Base-by-base conservation (phyloP, 2,329 filamentous ascomycete genomes). In the Alternaria tenuissima region DNA sequence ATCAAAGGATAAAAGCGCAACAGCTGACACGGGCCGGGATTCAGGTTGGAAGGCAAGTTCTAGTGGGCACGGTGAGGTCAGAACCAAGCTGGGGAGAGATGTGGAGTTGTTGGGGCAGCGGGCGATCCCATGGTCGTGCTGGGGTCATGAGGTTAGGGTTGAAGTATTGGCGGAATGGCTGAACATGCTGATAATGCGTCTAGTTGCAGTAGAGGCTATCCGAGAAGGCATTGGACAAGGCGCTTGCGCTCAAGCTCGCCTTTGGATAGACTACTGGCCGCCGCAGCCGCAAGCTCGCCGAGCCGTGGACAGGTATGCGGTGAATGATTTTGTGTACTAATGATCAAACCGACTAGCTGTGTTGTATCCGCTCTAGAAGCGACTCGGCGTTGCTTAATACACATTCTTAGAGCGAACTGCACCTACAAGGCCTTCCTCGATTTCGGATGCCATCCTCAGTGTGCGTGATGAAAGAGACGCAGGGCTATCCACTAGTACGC, bases 131-230 rank as follows among this genome's bases (percentile, higher is more conserved):
- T 60, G 53, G 61, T 55, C 48, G 51, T 28, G 46, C 53, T 57
- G 57, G 59, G 54, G 60, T 56, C 53, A 52, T 41, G 42, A 55
- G 26, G 39, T 11, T 61, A 55, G 26, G 39, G 18, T 61, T 55
- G 54, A 48, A 43, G 49, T 47, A 57, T 58, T 57, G 59, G 58
- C 58, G 55, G 62, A 62, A 65, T 65, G 62, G 63, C 59, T 55
- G 59, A 53, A 55, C 60, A 59, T 63, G 9, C 59, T 66, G 65
- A 66, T 64, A 51, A 52, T 26, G 41, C 34, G 56, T 55, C 58
- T 64, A 61, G 56, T 52, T 52, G 41, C 42, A 43, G 51, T 26
- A 20, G 60, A 60, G 51, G 30, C 24, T 26, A 36, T 52, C 30
- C 44, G 42, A 46, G 43, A 32, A 36, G 42, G 34, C 46, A 36